Evolutionary conservation across 1,139 yeast species (phyloP).

Genomic region (Chernovozyma sophiae-reginae): DNA sequence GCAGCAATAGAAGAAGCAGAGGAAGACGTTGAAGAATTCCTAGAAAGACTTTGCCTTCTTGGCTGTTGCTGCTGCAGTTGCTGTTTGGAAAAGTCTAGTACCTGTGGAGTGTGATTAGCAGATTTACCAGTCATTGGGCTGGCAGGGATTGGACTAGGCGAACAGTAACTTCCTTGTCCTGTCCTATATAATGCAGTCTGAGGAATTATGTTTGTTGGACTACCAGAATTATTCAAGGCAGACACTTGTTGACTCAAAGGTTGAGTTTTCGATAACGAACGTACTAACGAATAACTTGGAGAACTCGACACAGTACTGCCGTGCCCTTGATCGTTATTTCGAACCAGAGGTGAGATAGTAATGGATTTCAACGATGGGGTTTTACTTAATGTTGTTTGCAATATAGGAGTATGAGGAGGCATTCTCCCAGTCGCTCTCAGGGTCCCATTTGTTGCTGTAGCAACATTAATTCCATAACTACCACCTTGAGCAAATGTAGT

Average conservation of each 20-base stretch:
- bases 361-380: constrained; percentile 37
- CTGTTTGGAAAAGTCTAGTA: constrained; percentile 1
- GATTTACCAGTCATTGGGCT: neutral
- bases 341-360: constrained; percentile 36
- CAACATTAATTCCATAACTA: neutral
- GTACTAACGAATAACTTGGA: neutral
- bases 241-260: neutral
- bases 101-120: constrained; percentile 1
- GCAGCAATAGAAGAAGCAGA: constrained; percentile 26
- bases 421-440: constrained; percentile 8
- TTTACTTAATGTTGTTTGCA: constrained; percentile 12
- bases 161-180: neutral
- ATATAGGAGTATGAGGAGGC: constrained; percentile 19
- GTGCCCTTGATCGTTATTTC: constrained; percentile 10
- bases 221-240: neutral
- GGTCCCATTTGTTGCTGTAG: constrained; percentile 7
- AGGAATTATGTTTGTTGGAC: constrained; percentile 6
- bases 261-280: neutral
- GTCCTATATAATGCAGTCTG: constrained; percentile 7
- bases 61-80: neutral
- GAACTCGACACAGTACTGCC: neutral
- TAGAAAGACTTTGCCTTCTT: constrained; percentile 2
- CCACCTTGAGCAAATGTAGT: constrained; percentile 10
- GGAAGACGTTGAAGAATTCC: constrained; percentile 22
- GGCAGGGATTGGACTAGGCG: neutral